Evolutionary conservation across 768 basidiomycete species (phyloP).

Genomic region (Lactarius tabidus): DNA sequence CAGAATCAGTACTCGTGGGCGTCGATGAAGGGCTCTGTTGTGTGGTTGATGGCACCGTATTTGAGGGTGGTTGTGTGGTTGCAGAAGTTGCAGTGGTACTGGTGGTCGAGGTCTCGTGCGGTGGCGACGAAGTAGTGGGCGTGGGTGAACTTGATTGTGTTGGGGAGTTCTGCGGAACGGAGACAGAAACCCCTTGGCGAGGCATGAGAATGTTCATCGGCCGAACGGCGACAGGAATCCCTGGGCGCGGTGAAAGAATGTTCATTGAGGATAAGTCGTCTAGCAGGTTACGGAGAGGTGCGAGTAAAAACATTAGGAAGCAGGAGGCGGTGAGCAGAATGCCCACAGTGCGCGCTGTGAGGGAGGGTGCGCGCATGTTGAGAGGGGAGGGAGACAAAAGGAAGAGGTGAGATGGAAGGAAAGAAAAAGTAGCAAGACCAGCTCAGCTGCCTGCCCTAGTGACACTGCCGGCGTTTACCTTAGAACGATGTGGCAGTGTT

Average conservation of each 20-base stretch:
- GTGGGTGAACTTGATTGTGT: neutral
- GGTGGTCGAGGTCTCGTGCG: constrained; percentile 5
- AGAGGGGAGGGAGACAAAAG: neutral
- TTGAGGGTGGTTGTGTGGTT: constrained; percentile 14
- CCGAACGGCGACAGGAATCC: neutral
- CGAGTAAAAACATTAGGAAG: constrained; percentile 30
- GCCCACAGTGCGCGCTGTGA: constrained; percentile 28
- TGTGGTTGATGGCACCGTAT: constrained; percentile 19
- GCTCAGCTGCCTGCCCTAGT: neutral
- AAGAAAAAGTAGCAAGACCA: neutral
- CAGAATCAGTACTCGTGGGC: neutral
- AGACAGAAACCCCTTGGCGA: constrained; percentile 22
- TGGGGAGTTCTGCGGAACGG: neutral
- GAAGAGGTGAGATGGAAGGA: neutral
- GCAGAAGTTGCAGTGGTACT: constrained; percentile 11
- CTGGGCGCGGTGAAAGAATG: constrained; percentile 23
- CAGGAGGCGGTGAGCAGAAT: constrained; percentile 31
- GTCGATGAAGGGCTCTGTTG: constrained; percentile 9
- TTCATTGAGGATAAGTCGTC: constrained; percentile 4
- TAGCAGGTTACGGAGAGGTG: constrained; percentile 27
- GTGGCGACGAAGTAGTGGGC: neutral
- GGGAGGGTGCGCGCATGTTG: constrained; percentile 28
- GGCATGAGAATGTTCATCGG: neutral
- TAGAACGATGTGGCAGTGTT: neutral
- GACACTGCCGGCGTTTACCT: neutral